Conservation (phyloP, 495 filamentous ascomycete species). For the Oleoguttula mirabilis region DNA sequence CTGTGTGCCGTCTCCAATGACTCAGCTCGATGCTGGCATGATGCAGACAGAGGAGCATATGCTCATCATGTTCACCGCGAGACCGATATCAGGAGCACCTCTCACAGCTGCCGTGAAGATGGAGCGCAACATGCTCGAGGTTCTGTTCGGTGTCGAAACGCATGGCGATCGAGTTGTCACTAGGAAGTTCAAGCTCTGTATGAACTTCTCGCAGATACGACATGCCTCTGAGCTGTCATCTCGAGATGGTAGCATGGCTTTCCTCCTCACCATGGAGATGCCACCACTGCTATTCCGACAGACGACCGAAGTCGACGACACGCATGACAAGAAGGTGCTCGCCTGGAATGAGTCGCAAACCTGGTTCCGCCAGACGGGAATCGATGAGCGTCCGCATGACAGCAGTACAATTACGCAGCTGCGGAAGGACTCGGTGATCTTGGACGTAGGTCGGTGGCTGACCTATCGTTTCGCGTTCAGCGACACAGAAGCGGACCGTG, state of each 20-base stretch:
- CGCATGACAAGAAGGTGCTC: constrained; percentile 29
- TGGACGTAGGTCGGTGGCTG: constrained; percentile 62
- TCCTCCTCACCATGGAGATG: constrained; percentile 35
- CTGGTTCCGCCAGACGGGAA: constrained; percentile 67
- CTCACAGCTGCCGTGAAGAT: too few relatives aligned
- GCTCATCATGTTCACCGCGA: too few relatives aligned
- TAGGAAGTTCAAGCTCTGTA: too few relatives aligned
- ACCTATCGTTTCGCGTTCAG: constrained; percentile 29
- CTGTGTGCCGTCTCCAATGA: too few relatives aligned
- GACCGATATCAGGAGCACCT: too few relatives aligned
- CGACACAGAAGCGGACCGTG: constrained; percentile 17
- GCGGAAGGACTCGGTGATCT: constrained; percentile 42
- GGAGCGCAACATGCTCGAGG: too few relatives aligned
- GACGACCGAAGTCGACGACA: constrained; percentile 31
- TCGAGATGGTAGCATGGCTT: neutral
- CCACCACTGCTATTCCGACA: constrained; percentile 57
- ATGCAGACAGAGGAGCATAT: too few relatives aligned
- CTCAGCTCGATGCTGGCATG: too few relatives aligned
- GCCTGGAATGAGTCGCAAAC: constrained; percentile 55
- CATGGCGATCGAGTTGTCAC: too few relatives aligned
- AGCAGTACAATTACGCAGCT: constrained; percentile 39
- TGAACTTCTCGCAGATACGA: too few relatives aligned
- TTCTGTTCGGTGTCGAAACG: too few relatives aligned
- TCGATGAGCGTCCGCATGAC: constrained; percentile 42
- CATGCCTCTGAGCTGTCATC: too few relatives aligned